Conservation (phyloP, 768 basidiomycete species). For the Ramaria rubella region DNA sequence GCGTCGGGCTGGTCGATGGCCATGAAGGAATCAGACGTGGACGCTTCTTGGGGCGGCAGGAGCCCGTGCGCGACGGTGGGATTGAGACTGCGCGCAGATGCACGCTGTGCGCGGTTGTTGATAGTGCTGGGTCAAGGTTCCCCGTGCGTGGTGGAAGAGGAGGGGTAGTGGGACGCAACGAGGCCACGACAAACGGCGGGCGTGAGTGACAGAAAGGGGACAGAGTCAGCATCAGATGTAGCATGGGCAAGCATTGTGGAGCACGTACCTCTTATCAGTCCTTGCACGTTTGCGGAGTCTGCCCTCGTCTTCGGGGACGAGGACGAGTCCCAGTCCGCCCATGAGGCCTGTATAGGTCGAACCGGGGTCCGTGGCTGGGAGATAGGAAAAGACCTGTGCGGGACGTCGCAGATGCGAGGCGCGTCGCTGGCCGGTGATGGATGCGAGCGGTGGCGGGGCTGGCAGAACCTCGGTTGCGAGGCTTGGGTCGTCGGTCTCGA, state of each 20-base stretch:
- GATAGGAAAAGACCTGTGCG: slow-evolving; percentile 62
- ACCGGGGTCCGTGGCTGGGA: slow-evolving; percentile 80
- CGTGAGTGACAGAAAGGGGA: slow-evolving; percentile 24
- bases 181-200: too few relatives aligned
- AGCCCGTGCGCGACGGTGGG: slow-evolving; percentile 35
- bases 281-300: slow-evolving; percentile 67
- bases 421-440: slow-evolving; percentile 65
- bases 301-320: slow-evolving; percentile 54
- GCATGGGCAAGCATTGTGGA: slow-evolving; percentile 13
- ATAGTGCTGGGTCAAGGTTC: slow-evolving; percentile 41
- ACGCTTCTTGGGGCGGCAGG: slow-evolving; percentile 27
- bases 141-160: slow-evolving; percentile 1
- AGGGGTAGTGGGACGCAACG: neutral
- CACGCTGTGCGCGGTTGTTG: slow-evolving; percentile 66
- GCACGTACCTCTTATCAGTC: slow-evolving; percentile 66
- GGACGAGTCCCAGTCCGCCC: slow-evolving; percentile 44
- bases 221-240: slow-evolving; percentile 13
- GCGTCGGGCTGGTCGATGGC: slow-evolving; percentile 58
- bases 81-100: slow-evolving; percentile 60
- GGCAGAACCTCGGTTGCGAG: slow-evolving; percentile 88
- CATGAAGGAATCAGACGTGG: slow-evolving; percentile 10
- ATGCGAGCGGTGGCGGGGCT: slow-evolving; percentile 71
- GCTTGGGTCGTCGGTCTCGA: slow-evolving; percentile 66
- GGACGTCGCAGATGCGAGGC: slow-evolving; percentile 66
- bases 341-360: slow-evolving; percentile 79